Evolutionary conservation across 2,329 filamentous ascomycete species (phyloP), one percentile per base, ranked within the genome.

Genomic region (Emergomyces pasteurianus): DNA sequence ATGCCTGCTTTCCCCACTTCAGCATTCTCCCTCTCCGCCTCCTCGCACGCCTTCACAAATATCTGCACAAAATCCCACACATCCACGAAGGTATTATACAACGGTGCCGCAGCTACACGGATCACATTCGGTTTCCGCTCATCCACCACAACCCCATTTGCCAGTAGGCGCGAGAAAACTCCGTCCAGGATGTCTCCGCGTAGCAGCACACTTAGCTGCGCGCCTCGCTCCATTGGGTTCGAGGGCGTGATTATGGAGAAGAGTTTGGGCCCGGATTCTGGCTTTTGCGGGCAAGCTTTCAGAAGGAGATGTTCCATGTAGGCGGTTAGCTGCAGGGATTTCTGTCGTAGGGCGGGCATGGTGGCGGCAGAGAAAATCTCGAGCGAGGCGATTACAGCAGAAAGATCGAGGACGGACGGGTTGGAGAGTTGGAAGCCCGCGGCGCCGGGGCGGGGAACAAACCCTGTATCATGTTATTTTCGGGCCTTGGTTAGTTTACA

Each of bases 81-180:
- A 67, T 96, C 91, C 62, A 80, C 79, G 70, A 89, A 95, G 0
- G 82, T 84, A 68, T 92, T 92, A 74, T 95, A 96, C 65, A 96
- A 72, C 9, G 91, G 90, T 49, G 88, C 87, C 1, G 92, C 91
- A 1, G 91, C 90, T 1, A 95, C 85, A 1, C 91, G 80, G 58
- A 96, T 86, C 18, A 96, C 91, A 70, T 92, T 86, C 1, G 92
- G 91, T 72, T 89, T 89, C 62, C 91, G 80, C 79, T 94, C 88
- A 70, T 96, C 91, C 43, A 89, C 85, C 0, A 95, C 82, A 2
- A 94, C 85, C 0, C 87, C 88, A 1, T 83, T 81, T 14, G 83
- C 80, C 66, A 89, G 83, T 34, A 96, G 72, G 34, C 79, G 80
- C 50, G 78, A 76, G 62, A 84, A 80, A 2, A 95, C 83, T 7